Conservation (phyloP, 345 rosid genomes). For the Hibiscus tridactylites region DNA sequence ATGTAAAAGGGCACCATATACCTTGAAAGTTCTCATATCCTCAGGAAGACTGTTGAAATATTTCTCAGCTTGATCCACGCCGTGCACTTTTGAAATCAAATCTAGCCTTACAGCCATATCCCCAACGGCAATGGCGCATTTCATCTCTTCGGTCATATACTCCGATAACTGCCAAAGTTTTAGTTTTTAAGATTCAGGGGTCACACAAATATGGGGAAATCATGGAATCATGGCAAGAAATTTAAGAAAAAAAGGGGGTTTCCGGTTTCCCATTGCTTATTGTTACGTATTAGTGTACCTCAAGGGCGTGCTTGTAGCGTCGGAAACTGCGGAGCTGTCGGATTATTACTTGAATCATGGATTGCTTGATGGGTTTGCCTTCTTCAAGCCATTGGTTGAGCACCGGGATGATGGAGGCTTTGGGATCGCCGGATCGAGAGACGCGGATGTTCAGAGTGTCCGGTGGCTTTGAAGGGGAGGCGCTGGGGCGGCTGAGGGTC, state of each 20-base stretch:
- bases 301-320: slow-evolving; percentile 32
- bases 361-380: slow-evolving; percentile 23
- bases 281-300: slow-evolving; percentile 17
- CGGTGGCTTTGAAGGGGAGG: slow-evolving; percentile 9
- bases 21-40: slow-evolving; percentile 17
- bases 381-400: slow-evolving; percentile 50
- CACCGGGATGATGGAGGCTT: not conserved
- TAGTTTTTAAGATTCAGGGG: not conserved
- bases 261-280: too few species aligned
- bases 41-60: slow-evolving; percentile 29
- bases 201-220: not conserved
- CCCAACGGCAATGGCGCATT: slow-evolving; percentile 16
- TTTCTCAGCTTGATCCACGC: slow-evolving; percentile 31
- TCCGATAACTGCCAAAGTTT: slow-evolving; percentile 30
- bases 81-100: slow-evolving; percentile 42
- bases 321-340: slow-evolving; percentile 27
- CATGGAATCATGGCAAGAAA: too few species aligned
- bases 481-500: slow-evolving; percentile 8
- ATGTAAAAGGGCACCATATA: slow-evolving; percentile 46
- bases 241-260: too few species aligned
- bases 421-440: slow-evolving; percentile 28
- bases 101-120: slow-evolving; percentile 46
- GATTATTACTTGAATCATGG: slow-evolving; percentile 27
- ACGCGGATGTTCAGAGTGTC: slow-evolving; percentile 32
- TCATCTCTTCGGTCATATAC: slow-evolving; percentile 32